Evolutionary conservation across 2,329 filamentous ascomycete species (phyloP), one percentile per base, ranked within the genome.

Genomic region (Pyricularia pennisetigena): DNA sequence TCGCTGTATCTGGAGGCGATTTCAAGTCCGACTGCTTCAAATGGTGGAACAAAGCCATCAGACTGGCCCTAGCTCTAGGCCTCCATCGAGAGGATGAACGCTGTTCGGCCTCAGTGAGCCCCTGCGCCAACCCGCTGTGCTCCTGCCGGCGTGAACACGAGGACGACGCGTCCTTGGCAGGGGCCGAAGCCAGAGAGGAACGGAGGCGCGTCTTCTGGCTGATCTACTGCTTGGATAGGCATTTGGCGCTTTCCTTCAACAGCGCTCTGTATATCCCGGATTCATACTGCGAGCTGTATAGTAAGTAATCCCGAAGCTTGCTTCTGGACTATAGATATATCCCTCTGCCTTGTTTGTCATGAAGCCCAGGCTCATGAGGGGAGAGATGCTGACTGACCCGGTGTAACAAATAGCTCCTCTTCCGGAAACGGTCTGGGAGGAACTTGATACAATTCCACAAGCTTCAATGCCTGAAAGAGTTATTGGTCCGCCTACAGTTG

Each of bases 21-120:
- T 82, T 81, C 76, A 83, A 83, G 71, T 78, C 79, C 4, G 82
- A 83, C 69, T 79, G 78, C 69, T 75, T 81, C 67, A 80, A 79
- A 69, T 83, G 82, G 82, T 82, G 79, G 79, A 78, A 77, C 69
- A 81, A 82, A 70, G 78, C 81, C 1, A 72, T 77, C 0, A 71
- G 78, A 14, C 72, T 83, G 29, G 79, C 79, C 16, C 73, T 75
- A 20, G 76, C 77, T 0, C 72, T 81, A 30, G 75, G 76, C 4
- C 74, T 80, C 14, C 78, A 78, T 67, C 74, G 76, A 29, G 78
- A 80, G 69, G 80, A 80, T 68, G 79, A 78, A 66, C 69, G 69
- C 12, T 72, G 71, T 63, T 68, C 68, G 2, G 70, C 71, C 6
- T 65, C 68, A 69, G 59, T 76, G 71, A 69, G 71, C 69, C 68